These are phyloP conservation scores for Penicillium parvum DNA, from an alignment of 495 filamentous ascomycete species.

Conservation along the genomic window DNA sequence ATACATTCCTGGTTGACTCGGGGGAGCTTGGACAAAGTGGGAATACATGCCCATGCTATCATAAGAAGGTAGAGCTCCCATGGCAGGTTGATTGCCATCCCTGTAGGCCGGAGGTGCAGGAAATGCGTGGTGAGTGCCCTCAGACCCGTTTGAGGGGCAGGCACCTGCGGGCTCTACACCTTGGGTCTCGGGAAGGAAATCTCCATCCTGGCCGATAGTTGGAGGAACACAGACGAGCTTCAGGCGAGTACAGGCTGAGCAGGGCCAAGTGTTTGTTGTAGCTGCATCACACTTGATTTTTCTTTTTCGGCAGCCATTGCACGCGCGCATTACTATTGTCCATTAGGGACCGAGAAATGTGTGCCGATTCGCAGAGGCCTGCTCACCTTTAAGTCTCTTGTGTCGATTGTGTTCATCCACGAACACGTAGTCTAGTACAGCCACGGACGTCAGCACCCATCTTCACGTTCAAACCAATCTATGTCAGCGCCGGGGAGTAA, in stretches of 20 bases:
- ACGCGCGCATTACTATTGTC: slow-evolving; percentile 87
- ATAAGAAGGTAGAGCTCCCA: slow-evolving; percentile 29
- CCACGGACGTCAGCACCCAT: slow-evolving; percentile 3
- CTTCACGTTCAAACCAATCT: not conserved
- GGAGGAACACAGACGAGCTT: slow-evolving; percentile 93
- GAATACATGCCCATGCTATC: slow-evolving; percentile 36
- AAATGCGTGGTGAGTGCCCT: slow-evolving; percentile 31
- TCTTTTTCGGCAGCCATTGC: slow-evolving; percentile 85
- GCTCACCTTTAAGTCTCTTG: slow-evolving; percentile 88
- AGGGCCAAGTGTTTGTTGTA: slow-evolving; percentile 97
- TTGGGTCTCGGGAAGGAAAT: slow-evolving; percentile 47
- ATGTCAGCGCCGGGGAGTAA: not conserved
- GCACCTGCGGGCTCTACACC: slow-evolving; percentile 23
- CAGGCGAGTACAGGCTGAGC: slow-evolving; percentile 85
- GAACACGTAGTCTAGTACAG: slow-evolving; percentile 85
- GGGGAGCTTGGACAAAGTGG: slow-evolving; percentile 32
- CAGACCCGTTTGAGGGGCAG: slow-evolving; percentile 19
- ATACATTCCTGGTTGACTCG: slow-evolving; percentile 71
- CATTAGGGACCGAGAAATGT: slow-evolving; percentile 8
- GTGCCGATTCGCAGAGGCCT: not conserved
- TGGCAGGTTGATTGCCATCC: slow-evolving; percentile 21
- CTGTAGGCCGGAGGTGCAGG: slow-evolving; percentile 26
- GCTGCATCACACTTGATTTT: slow-evolving; percentile 95
- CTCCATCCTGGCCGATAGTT: slow-evolving; percentile 79
- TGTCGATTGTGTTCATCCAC: slow-evolving; percentile 99